Conservation (phyloP, 106 monocot species). For the Phalaenopsis aphrodite region DNA sequence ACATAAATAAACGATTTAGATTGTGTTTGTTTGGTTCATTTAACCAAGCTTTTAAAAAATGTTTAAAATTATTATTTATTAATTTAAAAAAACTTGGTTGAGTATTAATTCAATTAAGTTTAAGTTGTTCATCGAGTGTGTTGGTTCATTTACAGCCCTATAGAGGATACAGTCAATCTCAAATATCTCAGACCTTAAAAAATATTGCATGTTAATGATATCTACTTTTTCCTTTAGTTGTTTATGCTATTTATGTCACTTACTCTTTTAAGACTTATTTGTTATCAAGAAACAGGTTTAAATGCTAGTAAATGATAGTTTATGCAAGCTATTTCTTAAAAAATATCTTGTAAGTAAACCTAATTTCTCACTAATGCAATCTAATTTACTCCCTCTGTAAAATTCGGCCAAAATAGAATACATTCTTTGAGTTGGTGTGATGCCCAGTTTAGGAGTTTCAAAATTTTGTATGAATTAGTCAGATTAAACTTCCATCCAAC, state of each 20-base stretch:
- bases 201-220: not conserved
- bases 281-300: not conserved
- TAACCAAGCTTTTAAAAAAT: too few relatives aligned
- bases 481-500: not conserved
- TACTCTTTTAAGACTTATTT: not conserved
- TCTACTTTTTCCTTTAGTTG: not conserved
- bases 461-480: not conserved
- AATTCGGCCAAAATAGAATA: not conserved
- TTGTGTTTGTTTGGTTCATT: too few relatives aligned
- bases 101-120: too few relatives aligned
- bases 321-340: not conserved
- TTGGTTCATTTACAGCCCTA: too few relatives aligned
- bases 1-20: too few relatives aligned
- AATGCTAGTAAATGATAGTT: not conserved
- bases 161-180: too few relatives aligned
- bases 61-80: too few relatives aligned
- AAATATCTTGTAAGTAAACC: not conserved
- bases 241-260: not conserved
- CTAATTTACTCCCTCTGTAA: not conserved
- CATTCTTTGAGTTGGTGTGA: not conserved
- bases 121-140: too few relatives aligned
- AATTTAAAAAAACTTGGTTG: too few relatives aligned
- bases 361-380: not conserved
- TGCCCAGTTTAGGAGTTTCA: not conserved
- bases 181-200: not conserved